Conservation (phyloP, 2,329 filamentous ascomycete species). For the Exophiala aquamarina region DNA sequence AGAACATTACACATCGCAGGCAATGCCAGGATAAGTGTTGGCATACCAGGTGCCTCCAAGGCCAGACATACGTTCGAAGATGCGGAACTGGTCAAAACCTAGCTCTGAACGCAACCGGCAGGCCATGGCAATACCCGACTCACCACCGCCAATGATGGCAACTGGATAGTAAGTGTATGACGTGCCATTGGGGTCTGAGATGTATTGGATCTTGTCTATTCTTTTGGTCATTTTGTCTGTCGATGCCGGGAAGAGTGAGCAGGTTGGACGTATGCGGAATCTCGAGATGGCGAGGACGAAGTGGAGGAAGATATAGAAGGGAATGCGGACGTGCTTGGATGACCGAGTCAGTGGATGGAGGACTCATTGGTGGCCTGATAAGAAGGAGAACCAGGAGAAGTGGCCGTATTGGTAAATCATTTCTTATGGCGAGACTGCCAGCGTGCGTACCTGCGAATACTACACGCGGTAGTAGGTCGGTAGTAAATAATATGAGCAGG, state of each 20-base stretch:
- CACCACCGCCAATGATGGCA: conserved; percentile 61
- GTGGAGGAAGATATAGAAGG: neutral
- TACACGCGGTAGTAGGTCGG: too few species aligned
- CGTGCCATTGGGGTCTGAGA: conserved; percentile 37
- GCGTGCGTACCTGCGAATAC: too few species aligned
- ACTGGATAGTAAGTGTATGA: conserved; percentile 50
- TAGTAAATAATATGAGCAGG: too few species aligned
- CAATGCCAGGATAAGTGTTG: conserved; percentile 61
- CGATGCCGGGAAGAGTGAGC: neutral
- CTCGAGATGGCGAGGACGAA: neutral
- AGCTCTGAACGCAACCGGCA: conserved; percentile 59
- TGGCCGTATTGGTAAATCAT: too few species aligned
- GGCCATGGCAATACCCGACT: conserved; percentile 63
- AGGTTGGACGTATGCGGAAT: neutral
- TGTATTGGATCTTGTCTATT: conserved; percentile 39
- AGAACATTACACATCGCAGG: conserved; percentile 53
- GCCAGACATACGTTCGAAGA: conserved; percentile 60
- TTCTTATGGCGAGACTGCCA: too few species aligned
- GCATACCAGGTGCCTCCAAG: conserved; percentile 66
- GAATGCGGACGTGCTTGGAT: too few species aligned
- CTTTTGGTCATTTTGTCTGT: conserved; percentile 29
- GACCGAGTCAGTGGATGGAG: too few species aligned
- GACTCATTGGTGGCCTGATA: too few species aligned
- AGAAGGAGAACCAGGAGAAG: too few species aligned
- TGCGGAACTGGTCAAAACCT: conserved; percentile 57